A percentile compares a stretch with the other conserved stretches of the same genome.
phyloP scores from a whole-genome alignment of 352 stramenopile genomes.

The Phytophthora sojae region DNA sequence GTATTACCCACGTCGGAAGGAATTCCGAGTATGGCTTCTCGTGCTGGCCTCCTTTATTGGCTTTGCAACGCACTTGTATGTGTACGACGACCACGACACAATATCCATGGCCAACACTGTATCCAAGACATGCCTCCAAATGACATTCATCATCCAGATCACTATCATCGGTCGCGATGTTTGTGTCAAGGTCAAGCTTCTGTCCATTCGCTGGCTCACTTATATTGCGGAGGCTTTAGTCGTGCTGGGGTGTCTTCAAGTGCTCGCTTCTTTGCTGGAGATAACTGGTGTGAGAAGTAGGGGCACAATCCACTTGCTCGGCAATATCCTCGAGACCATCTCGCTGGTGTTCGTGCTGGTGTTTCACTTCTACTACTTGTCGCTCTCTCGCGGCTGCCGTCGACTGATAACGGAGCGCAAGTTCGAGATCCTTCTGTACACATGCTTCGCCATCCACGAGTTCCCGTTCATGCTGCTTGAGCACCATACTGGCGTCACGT shows the following conservation, averaged over 20 bases:
- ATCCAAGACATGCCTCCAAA: conserved; percentile 40
- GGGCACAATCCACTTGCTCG: conserved; percentile 6
- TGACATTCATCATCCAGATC: conserved; percentile 55
- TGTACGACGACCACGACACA: conserved; percentile 19
- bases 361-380: conserved; percentile 43
- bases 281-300: not conserved
- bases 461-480: conserved; percentile 22
- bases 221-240: conserved; percentile 34
- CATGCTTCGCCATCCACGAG: conserved; percentile 27
- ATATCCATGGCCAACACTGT: conserved; percentile 39
- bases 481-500: conserved; percentile 17
- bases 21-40: conserved; percentile 37
- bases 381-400: conserved; percentile 19
- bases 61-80: conserved; percentile 38
- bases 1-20: conserved; percentile 35
- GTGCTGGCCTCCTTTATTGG: conserved; percentile 29
- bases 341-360: conserved; percentile 35
- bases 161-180: conserved; percentile 43
- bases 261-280: conserved; percentile 4
- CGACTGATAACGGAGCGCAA: conserved; percentile 20
- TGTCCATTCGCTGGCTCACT: conserved; percentile 34
- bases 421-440: conserved; percentile 22
- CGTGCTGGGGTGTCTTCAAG: conserved; percentile 15
- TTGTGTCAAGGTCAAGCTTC: conserved; percentile 33
- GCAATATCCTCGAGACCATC: conserved; percentile 27